Base-by-base conservation (phyloP, 2,329 filamentous ascomycete genomes). In the Neopestalotiopsis sp. region DNA sequence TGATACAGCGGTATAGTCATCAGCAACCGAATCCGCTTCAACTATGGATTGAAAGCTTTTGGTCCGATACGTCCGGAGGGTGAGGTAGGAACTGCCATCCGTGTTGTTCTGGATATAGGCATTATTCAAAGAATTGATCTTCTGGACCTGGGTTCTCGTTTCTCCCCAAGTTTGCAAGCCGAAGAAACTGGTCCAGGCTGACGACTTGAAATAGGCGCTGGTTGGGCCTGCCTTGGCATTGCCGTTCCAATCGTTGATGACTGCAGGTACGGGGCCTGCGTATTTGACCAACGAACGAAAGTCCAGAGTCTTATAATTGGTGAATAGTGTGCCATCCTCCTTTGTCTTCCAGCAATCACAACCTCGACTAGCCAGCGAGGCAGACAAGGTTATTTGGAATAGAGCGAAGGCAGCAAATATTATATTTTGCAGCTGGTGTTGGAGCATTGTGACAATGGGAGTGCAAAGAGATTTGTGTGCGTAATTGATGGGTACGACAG, bases 61-160 rank as follows among this genome's bases (percentile, higher is more conserved):
- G 30, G 59, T 62, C 12, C 59, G 59, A 30, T 62, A 62, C 5
- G 59, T 62, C 40, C 59, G 30, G 3, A 62, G 32, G 14, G 59
- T 62, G 5, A 62, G 59, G 5, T 20, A 62, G 17, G 59, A 40
- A 24, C 5, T 62, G 32, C 59, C 59, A 62, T 62, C 59, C 40
- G 59, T 62, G 17, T 62, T 62, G 30, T 62, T 62, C 32, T 62
- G 59, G 32, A 62, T 62, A 17, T 38, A 62, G 59, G 59, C 59
- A 30, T 62, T 62, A 20, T 38, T 62, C 20, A n/a, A 32, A 24
- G 59, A 62, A 38, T 62, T 62, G 59, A 62, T 40, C 59, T 17
- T 62, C 30, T 40, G 40, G 6, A 62, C 10, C 30, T 30, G 5
- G 5, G 30, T 62, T 12, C 12, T 17, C 9, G 59, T 20, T 2